These are phyloP conservation scores for Didymella pomorum DNA, from an alignment of 2,329 filamentous ascomycete species.

Conservation along the genomic window DNA sequence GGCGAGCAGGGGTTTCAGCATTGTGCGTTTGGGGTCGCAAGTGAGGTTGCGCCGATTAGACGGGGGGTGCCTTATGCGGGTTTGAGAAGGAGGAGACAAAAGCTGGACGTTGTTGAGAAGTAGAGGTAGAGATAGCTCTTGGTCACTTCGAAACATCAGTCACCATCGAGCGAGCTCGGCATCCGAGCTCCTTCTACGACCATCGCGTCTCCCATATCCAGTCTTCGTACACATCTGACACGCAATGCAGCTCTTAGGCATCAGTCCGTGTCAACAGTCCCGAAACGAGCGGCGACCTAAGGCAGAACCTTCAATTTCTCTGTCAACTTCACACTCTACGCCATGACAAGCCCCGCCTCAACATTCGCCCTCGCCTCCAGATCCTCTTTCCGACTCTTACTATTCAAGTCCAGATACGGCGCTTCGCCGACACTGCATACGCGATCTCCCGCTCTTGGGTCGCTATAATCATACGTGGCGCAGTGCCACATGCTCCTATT, in stretches of 20 bases:
- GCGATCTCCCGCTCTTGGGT: constrained; percentile 58
- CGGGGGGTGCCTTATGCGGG: constrained; percentile 38
- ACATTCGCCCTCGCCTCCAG: constrained; percentile 31
- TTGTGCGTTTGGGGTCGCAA: constrained; percentile 45
- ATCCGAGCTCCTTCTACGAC: no score
- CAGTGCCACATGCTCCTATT: constrained; percentile 68
- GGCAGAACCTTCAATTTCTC: no score
- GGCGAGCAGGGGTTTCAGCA: constrained; percentile 35
- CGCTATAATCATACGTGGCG: constrained; percentile 70
- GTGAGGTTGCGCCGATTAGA: constrained; percentile 34
- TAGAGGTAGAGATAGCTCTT: not conserved
- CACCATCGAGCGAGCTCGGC: not conserved
- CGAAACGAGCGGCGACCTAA: no score
- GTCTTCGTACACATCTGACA: no score
- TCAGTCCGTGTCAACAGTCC: not conserved
- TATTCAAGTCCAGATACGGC: constrained; percentile 64
- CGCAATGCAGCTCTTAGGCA: no score
- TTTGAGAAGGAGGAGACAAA: constrained; percentile 14
- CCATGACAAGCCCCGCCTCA: constrained; percentile 12
- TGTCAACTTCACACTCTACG: not conserved
- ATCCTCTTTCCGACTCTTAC: constrained; percentile 57
- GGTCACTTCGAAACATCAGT: not conserved
- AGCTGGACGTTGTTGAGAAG: not conserved
- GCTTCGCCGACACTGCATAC: constrained; percentile 64
- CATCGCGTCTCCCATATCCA: no score